These are phyloP conservation scores for Vitis hybrid DNA, from an alignment of 177 flowering plant species.

Conservation along the genomic window DNA sequence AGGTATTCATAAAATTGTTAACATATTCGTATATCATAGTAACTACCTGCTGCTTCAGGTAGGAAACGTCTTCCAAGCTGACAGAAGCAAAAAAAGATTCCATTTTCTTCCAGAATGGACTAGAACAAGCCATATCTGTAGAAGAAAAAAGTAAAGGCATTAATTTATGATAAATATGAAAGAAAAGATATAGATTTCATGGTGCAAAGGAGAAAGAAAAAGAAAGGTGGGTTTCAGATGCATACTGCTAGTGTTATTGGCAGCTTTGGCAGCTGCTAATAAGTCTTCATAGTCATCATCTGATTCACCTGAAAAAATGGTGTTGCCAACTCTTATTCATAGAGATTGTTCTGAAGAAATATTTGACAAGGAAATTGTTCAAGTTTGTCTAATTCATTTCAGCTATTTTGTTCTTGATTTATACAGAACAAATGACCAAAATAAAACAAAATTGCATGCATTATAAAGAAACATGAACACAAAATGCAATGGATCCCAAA, in stretches of 20 bases:
- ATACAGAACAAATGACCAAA: background rate
- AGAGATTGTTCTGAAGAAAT: background rate
- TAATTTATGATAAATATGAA: background rate
- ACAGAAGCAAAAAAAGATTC: conserved; percentile 40
- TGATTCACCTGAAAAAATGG: conserved; percentile 60
- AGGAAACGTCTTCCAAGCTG: conserved; percentile 33
- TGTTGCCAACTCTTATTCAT: background rate
- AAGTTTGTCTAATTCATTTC: background rate
- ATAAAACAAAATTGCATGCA: background rate
- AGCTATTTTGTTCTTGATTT: background rate
- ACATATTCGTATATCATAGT: background rate
- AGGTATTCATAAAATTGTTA: background rate
- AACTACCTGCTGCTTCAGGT: conserved; percentile 47
- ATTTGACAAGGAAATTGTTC: background rate
- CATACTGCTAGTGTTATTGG: conserved; percentile 60
- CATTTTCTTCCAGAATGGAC: conserved; percentile 59
- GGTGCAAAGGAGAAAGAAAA: background rate
- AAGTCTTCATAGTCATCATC: conserved; percentile 88
- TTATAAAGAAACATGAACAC: too few species aligned
- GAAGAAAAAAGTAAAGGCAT: background rate
- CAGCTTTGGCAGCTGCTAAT: conserved; percentile 63
- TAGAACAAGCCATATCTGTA: conserved; percentile 46
- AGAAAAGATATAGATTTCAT: background rate
- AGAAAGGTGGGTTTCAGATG: conserved; percentile 7
- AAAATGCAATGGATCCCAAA: too few species aligned